Evolutionary conservation across 2,329 filamentous ascomycete genomes (phyloP).

Genomic region (Pseudogymnoascus sp.): DNA sequence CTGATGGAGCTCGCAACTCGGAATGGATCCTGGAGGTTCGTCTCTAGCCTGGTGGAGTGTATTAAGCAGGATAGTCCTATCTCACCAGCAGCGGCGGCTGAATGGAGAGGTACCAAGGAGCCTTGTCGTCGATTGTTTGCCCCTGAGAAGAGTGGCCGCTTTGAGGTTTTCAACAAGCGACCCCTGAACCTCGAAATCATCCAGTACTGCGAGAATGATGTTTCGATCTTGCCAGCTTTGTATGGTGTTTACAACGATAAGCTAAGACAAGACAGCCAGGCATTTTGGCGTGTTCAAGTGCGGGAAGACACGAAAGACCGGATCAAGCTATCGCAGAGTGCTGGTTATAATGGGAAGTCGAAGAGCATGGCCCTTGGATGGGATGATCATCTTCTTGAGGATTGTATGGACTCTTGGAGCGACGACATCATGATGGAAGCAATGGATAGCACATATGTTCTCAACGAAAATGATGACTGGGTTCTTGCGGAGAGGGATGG

Average conservation of each 20-base stretch:
- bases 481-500: too few relatives aligned
- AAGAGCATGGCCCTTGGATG: conserved; percentile 7
- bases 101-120: too few relatives aligned
- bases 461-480: too few relatives aligned
- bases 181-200: conserved; percentile 30
- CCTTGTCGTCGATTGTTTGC: too few relatives aligned
- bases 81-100: too few relatives aligned
- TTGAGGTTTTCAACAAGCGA: too few relatives aligned
- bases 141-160: too few relatives aligned
- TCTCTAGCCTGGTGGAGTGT: conserved; percentile 34
- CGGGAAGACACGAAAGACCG: conserved; percentile 14
- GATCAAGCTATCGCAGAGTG: conserved; percentile 18
- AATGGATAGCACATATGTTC: too few relatives aligned
- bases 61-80: conserved; percentile 25
- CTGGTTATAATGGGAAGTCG: neutral
- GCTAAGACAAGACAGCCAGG: neutral
- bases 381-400: too few relatives aligned
- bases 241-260: conserved; percentile 27
- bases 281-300: conserved; percentile 13
- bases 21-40: conserved; percentile 14
- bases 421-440: too few relatives aligned
- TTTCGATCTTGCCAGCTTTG: conserved; percentile 35
- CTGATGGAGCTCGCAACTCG: conserved; percentile 44
- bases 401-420: too few relatives aligned
- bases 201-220: conserved; percentile 42